Evolutionary conservation across 805 yeast genomes (phyloP).

Genomic region (Yamadazyma sp.): DNA sequence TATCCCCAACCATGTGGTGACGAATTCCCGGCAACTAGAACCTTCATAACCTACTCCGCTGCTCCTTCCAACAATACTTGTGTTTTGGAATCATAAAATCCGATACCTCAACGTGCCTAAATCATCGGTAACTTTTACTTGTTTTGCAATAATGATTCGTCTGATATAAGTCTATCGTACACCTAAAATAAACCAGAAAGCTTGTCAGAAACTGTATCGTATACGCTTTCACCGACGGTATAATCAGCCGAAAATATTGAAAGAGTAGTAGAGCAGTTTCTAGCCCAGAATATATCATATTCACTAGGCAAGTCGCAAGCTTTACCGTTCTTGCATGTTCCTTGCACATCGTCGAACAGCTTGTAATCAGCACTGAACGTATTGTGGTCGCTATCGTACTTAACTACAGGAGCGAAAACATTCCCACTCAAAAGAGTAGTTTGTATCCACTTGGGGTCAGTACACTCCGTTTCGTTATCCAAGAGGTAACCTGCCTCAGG

Average conservation of each 20-base stretch:
- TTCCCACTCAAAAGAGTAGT: slow-evolving; percentile 48
- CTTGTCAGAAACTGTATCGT: background rate
- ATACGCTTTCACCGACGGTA: slow-evolving; percentile 2
- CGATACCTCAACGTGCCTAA: too few species aligned
- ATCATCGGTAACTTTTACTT: too few species aligned
- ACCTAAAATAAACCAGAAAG: slow-evolving; percentile 4
- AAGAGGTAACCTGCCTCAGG: slow-evolving; percentile 43
- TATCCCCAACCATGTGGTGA: too few species aligned
- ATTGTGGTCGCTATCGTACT: slow-evolving; percentile 40
- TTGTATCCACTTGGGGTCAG: slow-evolving; percentile 41
- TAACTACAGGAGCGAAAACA: slow-evolving; percentile 30
- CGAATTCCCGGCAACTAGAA: too few species aligned
- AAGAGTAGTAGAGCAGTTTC: slow-evolving; percentile 44
- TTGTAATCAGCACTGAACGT: slow-evolving; percentile 18
- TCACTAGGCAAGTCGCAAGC: slow-evolving; percentile 43
- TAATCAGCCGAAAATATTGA: slow-evolving; percentile 30
- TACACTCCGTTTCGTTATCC: slow-evolving; percentile 38
- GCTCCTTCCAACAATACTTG: too few species aligned
- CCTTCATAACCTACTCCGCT: too few species aligned
- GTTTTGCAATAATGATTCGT: too few species aligned
- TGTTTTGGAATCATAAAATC: too few species aligned
- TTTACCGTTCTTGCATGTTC: slow-evolving; percentile 41
- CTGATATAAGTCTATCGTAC: background rate
- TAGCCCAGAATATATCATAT: slow-evolving; percentile 27
- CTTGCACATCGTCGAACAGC: slow-evolving; percentile 18